Percentiles rank a stretch among this genome's conserved stretches.
Conservation (phyloP, 75 land plant genomes). For the Cryptomeria japonica region DNA sequence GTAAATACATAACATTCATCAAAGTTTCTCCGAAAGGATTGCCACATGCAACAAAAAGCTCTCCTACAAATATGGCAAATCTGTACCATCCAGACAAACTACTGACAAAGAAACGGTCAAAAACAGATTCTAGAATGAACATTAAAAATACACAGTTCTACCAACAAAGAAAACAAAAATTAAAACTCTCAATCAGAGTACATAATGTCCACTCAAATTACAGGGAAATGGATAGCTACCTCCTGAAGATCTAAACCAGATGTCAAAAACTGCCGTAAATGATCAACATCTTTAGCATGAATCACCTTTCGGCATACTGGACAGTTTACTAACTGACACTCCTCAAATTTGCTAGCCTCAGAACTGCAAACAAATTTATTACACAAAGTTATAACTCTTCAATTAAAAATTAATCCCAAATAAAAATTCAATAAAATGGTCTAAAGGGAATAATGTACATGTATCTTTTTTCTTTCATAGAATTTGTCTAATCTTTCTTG, state of each 20-base stretch:
- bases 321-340: slow-evolving; percentile 29
- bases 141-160: background rate
- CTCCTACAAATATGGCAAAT: background rate
- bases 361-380: background rate
- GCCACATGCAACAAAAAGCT: background rate
- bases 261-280: slow-evolving; percentile 46
- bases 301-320: slow-evolving; percentile 75
- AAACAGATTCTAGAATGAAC: background rate
- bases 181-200: background rate
- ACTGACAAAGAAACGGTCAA: background rate
- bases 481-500: background rate
- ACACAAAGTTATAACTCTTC: background rate
- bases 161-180: background rate
- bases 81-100: background rate
- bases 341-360: slow-evolving; percentile 3
- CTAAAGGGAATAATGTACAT: background rate
- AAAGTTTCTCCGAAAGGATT: background rate
- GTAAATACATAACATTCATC: too few species aligned
- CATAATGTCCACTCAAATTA: background rate
- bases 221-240: slow-evolving; percentile 8
- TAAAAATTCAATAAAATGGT: too few species aligned
- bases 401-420: background rate
- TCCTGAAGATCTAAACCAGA: slow-evolving; percentile 26
- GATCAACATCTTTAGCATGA: slow-evolving; percentile 58
- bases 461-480: background rate